phyloP scores from a whole-genome alignment of 805 yeast species.

The Jamesozyma spencerorum region DNA sequence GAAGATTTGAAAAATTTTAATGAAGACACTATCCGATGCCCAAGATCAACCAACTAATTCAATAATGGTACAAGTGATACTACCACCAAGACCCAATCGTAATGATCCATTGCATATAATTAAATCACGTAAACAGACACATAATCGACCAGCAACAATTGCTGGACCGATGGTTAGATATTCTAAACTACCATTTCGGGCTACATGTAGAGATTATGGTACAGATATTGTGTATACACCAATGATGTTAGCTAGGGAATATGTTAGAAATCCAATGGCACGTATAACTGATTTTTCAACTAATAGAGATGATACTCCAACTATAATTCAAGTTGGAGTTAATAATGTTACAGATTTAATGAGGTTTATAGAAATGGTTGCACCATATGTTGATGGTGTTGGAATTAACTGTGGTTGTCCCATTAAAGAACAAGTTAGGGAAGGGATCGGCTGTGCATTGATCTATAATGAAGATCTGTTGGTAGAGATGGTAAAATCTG shows the following conservation, averaged over 20 bases:
- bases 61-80: background rate
- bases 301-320: conserved; percentile 54
- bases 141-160: conserved; percentile 49
- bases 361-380: conserved; percentile 80
- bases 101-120: conserved; percentile 49
- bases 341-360: conserved; percentile 74
- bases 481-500: conserved; percentile 74
- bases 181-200: conserved; percentile 86
- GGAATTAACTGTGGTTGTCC: conserved; percentile 98
- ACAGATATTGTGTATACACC: conserved; percentile 88
- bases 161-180: conserved; percentile 98
- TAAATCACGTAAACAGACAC: conserved; percentile 33
- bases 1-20: background rate
- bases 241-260: conserved; percentile 93
- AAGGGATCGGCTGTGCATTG: conserved; percentile 94
- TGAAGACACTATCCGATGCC: background rate
- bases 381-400: conserved; percentile 84
- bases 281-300: conserved; percentile 80
- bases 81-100: conserved; percentile 23
- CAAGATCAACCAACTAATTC: background rate
- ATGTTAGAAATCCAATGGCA: conserved; percentile 75
- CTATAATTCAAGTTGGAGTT: conserved; percentile 85
- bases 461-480: conserved; percentile 78
- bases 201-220: conserved; percentile 60
- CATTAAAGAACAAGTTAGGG: conserved; percentile 84